A percentile compares a stretch with the other conserved stretches of the same genome.
Evolutionary conservation across 768 basidiomycete species (phyloP).

Genomic region (Clathrus columnatus): DNA sequence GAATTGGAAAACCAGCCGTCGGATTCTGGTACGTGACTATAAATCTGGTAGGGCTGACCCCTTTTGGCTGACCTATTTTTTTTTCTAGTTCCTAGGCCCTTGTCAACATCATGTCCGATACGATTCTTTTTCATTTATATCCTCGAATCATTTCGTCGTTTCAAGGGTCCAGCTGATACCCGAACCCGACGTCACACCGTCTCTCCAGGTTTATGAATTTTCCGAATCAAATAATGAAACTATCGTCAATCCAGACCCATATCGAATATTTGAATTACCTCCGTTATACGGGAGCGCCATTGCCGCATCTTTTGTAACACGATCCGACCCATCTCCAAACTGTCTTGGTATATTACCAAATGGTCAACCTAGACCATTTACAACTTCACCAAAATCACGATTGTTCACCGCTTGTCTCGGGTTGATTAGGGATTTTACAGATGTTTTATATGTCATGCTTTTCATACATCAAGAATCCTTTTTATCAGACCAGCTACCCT

Average conservation of each 20-base stretch:
- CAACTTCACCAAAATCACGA: background rate
- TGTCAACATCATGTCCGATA: slow-evolving; percentile 4
- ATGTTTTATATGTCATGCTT: slow-evolving; percentile 26
- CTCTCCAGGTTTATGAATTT: slow-evolving; percentile 5
- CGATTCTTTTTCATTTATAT: slow-evolving; percentile 21
- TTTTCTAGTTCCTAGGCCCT: slow-evolving; percentile 4
- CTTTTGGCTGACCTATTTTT: background rate
- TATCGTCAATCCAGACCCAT: background rate
- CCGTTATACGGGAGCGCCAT: background rate
- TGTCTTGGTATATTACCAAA: background rate
- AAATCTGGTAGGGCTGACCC: background rate
- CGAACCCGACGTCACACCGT: slow-evolving; percentile 15
- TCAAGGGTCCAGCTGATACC: slow-evolving; percentile 17
- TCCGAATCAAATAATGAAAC: background rate
- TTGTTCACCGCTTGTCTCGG: background rate
- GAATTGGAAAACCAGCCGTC: slow-evolving; percentile 56
- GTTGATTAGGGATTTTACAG: slow-evolving; percentile 27
- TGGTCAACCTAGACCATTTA: background rate
- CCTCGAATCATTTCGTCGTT: slow-evolving; percentile 18
- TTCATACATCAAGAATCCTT: slow-evolving; percentile 36
- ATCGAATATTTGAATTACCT: slow-evolving; percentile 2
- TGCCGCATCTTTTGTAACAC: background rate
- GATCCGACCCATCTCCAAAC: slow-evolving; percentile 1
- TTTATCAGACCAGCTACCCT: slow-evolving; percentile 10
- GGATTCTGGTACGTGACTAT: slow-evolving; percentile 37